phyloP scores from a whole-genome alignment of 2,329 filamentous ascomycete genomes.

The Ophiostoma tasmaniense region DNA sequence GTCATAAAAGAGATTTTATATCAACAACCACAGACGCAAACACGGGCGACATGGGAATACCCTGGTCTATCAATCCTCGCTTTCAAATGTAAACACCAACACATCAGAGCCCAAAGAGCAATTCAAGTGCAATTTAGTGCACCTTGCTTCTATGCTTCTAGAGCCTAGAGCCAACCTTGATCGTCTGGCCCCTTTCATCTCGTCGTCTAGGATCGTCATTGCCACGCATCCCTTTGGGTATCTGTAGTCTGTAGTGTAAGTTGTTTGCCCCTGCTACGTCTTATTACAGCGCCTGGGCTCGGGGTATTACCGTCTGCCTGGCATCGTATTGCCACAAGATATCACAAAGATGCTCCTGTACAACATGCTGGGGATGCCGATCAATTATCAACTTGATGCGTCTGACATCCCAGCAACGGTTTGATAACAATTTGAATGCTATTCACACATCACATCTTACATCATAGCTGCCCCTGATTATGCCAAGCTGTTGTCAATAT shows the following conservation, averaged over 20 bases:
- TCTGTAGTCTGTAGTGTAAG: not conserved
- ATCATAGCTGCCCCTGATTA: not conserved
- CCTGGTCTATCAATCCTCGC: not conserved
- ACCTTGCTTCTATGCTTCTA: not conserved
- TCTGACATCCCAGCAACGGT: not conserved
- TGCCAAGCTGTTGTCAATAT: not conserved
- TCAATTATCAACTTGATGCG: not conserved
- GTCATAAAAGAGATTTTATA: not conserved
- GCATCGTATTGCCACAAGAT: not conserved
- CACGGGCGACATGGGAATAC: not conserved
- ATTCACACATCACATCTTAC: no score
- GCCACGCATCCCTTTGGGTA: not conserved
- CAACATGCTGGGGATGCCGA: not conserved
- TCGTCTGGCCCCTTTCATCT: slow-evolving; percentile 6
- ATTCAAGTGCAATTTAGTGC: not conserved
- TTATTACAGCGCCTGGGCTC: not conserved
- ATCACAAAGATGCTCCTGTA: not conserved
- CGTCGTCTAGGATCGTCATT: not conserved
- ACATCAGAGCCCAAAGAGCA: not conserved
- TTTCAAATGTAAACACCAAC: not conserved
- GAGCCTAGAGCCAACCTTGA: not conserved
- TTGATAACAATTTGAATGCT: not conserved
- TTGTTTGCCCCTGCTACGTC: not conserved
- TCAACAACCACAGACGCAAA: not conserved
- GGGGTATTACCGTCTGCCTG: not conserved